These are phyloP conservation scores for Plasmodium vivax DNA, from an alignment of 169 alveolate genomes.

Conservation along the genomic window DNA sequence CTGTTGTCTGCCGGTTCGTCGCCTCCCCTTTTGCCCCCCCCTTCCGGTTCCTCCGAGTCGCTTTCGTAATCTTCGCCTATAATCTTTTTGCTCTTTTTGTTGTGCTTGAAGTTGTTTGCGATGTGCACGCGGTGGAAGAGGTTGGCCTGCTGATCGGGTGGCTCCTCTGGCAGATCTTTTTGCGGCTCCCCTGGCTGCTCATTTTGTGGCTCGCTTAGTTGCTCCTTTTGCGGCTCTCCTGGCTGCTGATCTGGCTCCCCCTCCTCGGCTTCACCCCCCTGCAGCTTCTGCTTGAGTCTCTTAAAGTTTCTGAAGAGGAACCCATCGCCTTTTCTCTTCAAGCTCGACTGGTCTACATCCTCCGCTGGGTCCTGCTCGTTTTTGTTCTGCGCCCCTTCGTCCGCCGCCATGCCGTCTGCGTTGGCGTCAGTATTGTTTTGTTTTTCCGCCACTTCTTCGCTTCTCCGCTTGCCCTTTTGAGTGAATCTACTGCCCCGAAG, in stretches of 20 bases:
- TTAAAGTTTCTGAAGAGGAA: conserved; percentile 20
- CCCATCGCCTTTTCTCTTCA: conserved; percentile 58
- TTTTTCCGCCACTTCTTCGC: background rate
- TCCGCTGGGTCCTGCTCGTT: background rate
- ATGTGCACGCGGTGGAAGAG: background rate
- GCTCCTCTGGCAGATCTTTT: background rate
- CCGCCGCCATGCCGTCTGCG: background rate
- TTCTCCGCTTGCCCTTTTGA: background rate
- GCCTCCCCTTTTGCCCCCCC: background rate
- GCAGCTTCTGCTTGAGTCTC: conserved; percentile 29
- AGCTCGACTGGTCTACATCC: background rate
- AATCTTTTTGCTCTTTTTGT: conserved; percentile 59
- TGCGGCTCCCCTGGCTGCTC: background rate
- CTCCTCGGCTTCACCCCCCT: conserved; percentile 1
- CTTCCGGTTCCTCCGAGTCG: background rate
- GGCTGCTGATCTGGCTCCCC: background rate
- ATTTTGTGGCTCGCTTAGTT: background rate
- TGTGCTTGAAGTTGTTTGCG: background rate
- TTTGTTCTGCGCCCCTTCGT: background rate
- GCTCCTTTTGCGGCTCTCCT: background rate
- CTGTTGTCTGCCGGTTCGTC: background rate
- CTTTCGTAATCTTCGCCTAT: conserved; percentile 37
- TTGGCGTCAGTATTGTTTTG: background rate
- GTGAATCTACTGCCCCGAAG: background rate
- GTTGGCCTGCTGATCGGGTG: background rate